Evolutionary conservation across 768 basidiomycete genomes (phyloP), one percentile per base, ranked within the genome.

Genomic region (Boletus subcaerulescens): DNA sequence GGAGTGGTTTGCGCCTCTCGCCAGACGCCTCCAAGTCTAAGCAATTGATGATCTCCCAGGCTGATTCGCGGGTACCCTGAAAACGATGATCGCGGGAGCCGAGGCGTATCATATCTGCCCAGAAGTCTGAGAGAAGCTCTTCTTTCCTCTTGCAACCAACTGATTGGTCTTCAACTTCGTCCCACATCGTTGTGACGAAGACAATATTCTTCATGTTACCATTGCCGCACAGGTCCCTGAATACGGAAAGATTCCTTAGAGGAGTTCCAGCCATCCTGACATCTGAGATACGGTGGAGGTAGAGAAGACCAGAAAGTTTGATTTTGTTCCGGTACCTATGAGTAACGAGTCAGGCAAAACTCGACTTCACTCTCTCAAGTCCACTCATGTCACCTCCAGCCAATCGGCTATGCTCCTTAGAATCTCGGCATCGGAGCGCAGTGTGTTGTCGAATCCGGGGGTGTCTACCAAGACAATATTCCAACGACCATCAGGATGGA

Each of bases 161-260:
- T 9, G 26, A 29, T 29, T 9, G 24, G 24, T 26, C 9, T 9
- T 29, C 26, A 29, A 29, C 26, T 29, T 29, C 26, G 26, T 29
- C 26, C 26, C 26, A 62, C 61, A 62, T 62, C 7, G 61, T 63
- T 1, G 61, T 60, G 29, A 64, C 62, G 17, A 63, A 52, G 41
- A 60, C 17, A 1, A 64, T 45, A 14, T 57, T 57, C 52, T 54
- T 60, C 18, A 62, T 11, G 42, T 43, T 56, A 2, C 10, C 14
- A 0, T 52, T 20, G 12, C 61, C 61, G 11, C 61, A 62, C 38
- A 62, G 24, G 11, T 53, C 48, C 48, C 59, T 29, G 26, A 29
- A 9, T 29, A 29, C 26, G 26, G 9, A 1, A 29, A 29, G 26
- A 5, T 9, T 9, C 45, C 45, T 45, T 24, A 48, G 26, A 42